Evolutionary conservation across 306 rosid species (phyloP).

Genomic region (Dalbergia oliveri): DNA sequence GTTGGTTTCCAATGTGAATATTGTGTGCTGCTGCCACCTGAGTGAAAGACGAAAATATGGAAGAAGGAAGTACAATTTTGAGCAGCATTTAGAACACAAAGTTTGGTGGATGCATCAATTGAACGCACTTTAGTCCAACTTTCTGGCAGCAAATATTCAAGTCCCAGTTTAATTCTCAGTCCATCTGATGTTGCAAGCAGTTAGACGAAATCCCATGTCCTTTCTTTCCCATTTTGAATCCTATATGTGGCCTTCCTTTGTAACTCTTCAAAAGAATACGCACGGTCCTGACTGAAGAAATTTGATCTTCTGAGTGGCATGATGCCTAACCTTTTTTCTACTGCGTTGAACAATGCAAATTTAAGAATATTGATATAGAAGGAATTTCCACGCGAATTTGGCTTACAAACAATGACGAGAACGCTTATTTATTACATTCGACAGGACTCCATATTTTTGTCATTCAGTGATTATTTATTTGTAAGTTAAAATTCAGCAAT

Average conservation of each 20-base stretch:
- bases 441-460: conserved; percentile 32
- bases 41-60: conserved; percentile 39
- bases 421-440: background rate
- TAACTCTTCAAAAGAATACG: conserved; percentile 29
- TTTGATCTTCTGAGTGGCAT: conserved; percentile 42
- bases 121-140: conserved; percentile 45
- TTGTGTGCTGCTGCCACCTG: conserved; percentile 21
- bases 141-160: conserved; percentile 51
- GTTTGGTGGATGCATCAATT: conserved; percentile 34
- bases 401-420: conserved; percentile 19
- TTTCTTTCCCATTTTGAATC: conserved; percentile 44
- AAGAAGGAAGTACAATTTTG: conserved; percentile 17
- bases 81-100: conserved; percentile 22
- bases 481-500: conserved; percentile 16
- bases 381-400: conserved; percentile 29
- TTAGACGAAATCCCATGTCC: conserved; percentile 19
- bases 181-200: background rate
- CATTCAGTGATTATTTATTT: conserved; percentile 25
- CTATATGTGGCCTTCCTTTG: conserved; percentile 34
- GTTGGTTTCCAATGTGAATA: conserved; percentile 43
- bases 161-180: conserved; percentile 38
- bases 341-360: conserved; percentile 44
- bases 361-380: conserved; percentile 18
- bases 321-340: conserved; percentile 47
- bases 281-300: conserved; percentile 25